phyloP scores from a whole-genome alignment of 495 filamentous ascomycete genomes.

The Peziza echinospora region DNA sequence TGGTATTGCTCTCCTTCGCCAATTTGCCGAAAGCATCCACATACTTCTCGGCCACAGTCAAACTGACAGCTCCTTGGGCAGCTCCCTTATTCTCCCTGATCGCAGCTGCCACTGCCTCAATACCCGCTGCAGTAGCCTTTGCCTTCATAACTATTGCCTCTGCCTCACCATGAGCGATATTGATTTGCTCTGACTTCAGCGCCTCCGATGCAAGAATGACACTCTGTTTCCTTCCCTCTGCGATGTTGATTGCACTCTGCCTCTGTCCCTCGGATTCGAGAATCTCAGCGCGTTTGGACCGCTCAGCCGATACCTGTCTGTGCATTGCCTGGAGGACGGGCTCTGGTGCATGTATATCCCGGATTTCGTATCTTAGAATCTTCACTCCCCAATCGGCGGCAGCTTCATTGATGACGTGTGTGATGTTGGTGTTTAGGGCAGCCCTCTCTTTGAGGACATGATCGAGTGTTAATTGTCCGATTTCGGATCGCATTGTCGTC shows the following conservation, averaged over 20 bases:
- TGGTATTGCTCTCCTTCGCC: constrained; percentile 79
- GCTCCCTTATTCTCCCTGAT: constrained; percentile 47
- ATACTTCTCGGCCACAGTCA: constrained; percentile 91
- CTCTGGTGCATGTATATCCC: constrained; percentile 90
- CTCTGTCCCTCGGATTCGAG: constrained; percentile 87
- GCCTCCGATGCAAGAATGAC: constrained; percentile 93
- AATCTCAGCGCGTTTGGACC: constrained; percentile 91
- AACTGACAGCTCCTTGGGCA: constrained; percentile 60
- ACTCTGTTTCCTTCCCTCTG: constrained; percentile 85
- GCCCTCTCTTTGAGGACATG: constrained; percentile 94
- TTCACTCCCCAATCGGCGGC: constrained; percentile 91
- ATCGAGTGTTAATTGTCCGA: constrained; percentile 86
- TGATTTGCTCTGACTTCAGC: constrained; percentile 73
- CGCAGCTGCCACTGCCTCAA: constrained; percentile 56
- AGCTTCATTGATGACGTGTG: constrained; percentile 91
- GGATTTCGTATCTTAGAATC: constrained; percentile 90
- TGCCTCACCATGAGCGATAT: constrained; percentile 73
- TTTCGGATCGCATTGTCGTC: constrained; percentile 96
- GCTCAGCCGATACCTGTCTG: constrained; percentile 87
- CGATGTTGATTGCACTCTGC: constrained; percentile 94
- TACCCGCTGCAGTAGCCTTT: constrained; percentile 64
- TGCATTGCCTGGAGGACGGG: constrained; percentile 94
- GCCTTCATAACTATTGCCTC: constrained; percentile 78
- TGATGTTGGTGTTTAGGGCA: constrained; percentile 91
- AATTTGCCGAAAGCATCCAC: constrained; percentile 84